phyloP scores from a whole-genome alignment of 140 eudicot species.

The Stevia rebaudiana region DNA sequence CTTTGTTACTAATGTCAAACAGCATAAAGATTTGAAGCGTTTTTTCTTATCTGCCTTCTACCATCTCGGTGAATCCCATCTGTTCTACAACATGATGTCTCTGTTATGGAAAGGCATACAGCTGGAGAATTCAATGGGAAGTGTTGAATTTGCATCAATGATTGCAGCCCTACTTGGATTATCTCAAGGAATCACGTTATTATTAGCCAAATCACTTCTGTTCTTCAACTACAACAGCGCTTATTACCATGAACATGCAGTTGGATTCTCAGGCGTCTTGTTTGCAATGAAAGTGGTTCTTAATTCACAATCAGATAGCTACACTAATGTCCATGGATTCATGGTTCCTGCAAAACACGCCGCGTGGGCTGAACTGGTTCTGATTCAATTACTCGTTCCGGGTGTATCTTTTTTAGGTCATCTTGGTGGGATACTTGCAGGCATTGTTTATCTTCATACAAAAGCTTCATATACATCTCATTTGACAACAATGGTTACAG shows the following conservation, averaged over 20 bases:
- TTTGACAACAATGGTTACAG: conserved; percentile 28
- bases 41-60: conserved; percentile 79
- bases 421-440: conserved; percentile 96
- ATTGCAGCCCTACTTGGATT: conserved; percentile 57
- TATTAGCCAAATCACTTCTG: conserved; percentile 68
- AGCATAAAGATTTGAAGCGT: conserved; percentile 73
- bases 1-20: conserved; percentile 18
- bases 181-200: conserved; percentile 77
- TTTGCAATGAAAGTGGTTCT: conserved; percentile 94
- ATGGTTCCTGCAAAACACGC: conserved; percentile 64
- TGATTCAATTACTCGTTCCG: conserved; percentile 76
- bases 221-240: conserved; percentile 51
- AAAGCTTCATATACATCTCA: conserved; percentile 37
- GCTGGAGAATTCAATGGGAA: conserved; percentile 67
- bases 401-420: conserved; percentile 86
- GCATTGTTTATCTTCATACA: conserved; percentile 45
- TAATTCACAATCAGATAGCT: conserved; percentile 61
- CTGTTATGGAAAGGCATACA: conserved; percentile 91
- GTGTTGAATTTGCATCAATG: conserved; percentile 66
- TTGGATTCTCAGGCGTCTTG: conserved; percentile 88
- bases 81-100: conserved; percentile 81
- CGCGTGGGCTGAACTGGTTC: conserved; percentile 85
- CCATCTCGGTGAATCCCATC: conserved; percentile 76
- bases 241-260: conserved; percentile 69
- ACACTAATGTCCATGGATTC: conserved; percentile 53